Evolutionary conservation across 192 early-diverging fungal genomes (phyloP).

Genomic region (Globomyces pollinis-pini): DNA sequence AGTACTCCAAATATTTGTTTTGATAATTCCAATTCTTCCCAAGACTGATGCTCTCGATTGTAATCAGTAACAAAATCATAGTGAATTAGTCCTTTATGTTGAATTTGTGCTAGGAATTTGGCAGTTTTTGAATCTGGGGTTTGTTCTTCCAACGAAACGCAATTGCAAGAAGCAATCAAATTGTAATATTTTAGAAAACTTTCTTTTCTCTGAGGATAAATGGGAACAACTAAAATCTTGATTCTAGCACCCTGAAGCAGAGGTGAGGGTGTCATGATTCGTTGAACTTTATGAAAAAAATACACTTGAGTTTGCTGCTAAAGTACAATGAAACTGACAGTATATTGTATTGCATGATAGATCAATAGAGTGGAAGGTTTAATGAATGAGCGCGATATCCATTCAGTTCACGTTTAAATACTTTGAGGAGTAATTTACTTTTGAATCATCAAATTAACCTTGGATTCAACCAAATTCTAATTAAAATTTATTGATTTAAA

Average conservation of each 20-base stretch:
- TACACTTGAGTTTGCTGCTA: no score
- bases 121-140: constrained; percentile 38
- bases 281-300: background rate
- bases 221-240: constrained; percentile 64
- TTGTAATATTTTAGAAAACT: constrained; percentile 61
- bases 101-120: constrained; percentile 29
- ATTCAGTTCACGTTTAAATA: no score
- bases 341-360: no score
- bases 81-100: constrained; percentile 56
- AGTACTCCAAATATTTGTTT: constrained; percentile 66
- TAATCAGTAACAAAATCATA: constrained; percentile 67
- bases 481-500: no score
- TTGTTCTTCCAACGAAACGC: constrained; percentile 61
- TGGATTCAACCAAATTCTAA: no score
- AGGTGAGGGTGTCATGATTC: background rate
- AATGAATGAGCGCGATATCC: no score
- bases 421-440: no score
- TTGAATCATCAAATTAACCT: no score
- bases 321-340: no score
- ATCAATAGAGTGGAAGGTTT: no score
- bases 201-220: constrained; percentile 51
- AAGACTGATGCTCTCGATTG: constrained; percentile 55
- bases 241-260: constrained; percentile 17
- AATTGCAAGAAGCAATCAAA: constrained; percentile 52
- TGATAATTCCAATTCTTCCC: constrained; percentile 70